Conservation (phyloP, 2,329 filamentous ascomycete species). For the Penicillium frequentans region DNA sequence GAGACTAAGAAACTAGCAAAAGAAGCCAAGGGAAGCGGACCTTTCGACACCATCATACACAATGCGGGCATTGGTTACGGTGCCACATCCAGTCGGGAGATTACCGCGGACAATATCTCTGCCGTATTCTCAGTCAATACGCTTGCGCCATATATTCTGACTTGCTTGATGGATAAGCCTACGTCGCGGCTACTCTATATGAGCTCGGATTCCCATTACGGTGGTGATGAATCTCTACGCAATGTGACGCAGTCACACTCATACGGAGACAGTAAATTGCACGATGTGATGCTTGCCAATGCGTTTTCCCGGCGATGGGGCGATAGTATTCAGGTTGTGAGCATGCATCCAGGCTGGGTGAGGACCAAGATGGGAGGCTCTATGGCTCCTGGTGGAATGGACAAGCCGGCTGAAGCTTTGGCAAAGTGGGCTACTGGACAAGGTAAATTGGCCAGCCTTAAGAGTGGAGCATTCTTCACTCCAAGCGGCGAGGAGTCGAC, state of each 20-base stretch:
- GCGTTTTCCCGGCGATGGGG: conserved; percentile 52
- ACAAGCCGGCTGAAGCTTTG: conserved; percentile 50
- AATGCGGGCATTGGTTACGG: conserved; percentile 56
- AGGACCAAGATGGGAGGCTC: conserved; percentile 56
- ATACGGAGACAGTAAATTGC: conserved; percentile 58
- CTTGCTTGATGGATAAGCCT: conserved; percentile 48
- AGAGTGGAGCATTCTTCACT: conserved; percentile 20
- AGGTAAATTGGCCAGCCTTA: conserved; percentile 18
- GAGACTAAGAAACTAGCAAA: conserved; percentile 54
- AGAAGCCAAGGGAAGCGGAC: conserved; percentile 50
- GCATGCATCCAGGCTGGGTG: conserved; percentile 57
- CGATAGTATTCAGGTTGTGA: conserved; percentile 47
- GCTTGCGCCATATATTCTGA: conserved; percentile 59
- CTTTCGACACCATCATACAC: conserved; percentile 59
- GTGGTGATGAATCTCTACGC: conserved; percentile 46
- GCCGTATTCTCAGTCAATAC: conserved; percentile 58
- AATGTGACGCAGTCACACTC: conserved; percentile 40
- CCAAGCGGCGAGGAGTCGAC: conserved; percentile 21
- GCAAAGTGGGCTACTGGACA: conserved; percentile 44
- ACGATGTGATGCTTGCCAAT: conserved; percentile 57
- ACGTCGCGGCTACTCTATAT: conserved; percentile 55
- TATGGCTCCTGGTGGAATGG: conserved; percentile 49
- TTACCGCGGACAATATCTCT: conserved; percentile 49
- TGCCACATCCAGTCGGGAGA: conserved; percentile 34
- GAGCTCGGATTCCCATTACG: conserved; percentile 52